Evolutionary conservation across 176 grass and related monocot species (phyloP).

Genomic region (Oryza brachyantha): DNA sequence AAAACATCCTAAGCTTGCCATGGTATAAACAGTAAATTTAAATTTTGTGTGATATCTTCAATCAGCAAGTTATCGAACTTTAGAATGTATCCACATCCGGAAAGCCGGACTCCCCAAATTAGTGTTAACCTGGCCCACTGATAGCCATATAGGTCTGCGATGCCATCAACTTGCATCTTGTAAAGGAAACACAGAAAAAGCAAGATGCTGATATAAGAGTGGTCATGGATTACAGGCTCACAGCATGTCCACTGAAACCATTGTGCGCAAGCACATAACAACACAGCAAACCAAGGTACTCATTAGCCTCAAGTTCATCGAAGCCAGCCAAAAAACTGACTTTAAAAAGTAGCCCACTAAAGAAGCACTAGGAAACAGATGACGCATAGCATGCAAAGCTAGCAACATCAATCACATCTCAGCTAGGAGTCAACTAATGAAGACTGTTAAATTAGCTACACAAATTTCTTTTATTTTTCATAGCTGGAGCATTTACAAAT

Average conservation of each 20-base stretch:
- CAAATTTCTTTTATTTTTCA: background rate
- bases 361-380: background rate
- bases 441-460: background rate
- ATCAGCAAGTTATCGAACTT: conserved; percentile 8
- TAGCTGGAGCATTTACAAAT: background rate
- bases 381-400: background rate
- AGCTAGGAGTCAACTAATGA: background rate
- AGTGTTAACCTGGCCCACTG: background rate
- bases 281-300: conserved; percentile 15
- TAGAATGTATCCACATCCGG: background rate
- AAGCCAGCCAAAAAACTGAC: background rate
- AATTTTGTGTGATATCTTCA: background rate
- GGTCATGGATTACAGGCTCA: conserved; percentile 9
- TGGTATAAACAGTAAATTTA: background rate
- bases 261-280: background rate
- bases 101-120: background rate
- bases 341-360: background rate
- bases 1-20: background rate
- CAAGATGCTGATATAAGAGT: background rate
- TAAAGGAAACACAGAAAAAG: conserved; percentile 15
- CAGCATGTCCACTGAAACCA: conserved; percentile 23
- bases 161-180: background rate
- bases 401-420: conserved; percentile 1
- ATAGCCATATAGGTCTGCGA: conserved; percentile 2
- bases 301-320: conserved; percentile 12